Percentiles rank a stretch among this genome's conserved stretches.
phyloP scores from a whole-genome alignment of 352 stramenopile species.

The Halophytophthora polymorphica region DNA sequence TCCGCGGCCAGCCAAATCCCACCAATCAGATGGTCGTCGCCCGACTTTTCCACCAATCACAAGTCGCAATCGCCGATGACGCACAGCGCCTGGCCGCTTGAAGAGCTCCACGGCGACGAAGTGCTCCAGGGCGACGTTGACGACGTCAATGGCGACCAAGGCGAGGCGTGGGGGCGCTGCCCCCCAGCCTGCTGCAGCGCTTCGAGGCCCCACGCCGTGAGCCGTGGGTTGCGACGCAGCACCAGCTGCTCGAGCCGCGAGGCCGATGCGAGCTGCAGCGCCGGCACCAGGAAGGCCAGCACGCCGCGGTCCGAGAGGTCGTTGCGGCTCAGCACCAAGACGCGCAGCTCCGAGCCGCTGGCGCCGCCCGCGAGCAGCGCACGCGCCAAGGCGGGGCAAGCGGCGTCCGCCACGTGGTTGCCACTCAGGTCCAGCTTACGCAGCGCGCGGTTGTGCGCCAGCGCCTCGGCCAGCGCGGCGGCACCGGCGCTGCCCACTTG shows the following conservation, averaged over 20 bases:
- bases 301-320: conserved; percentile 57
- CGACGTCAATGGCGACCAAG: background rate
- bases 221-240: conserved; percentile 39
- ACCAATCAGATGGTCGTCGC: conserved; percentile 20
- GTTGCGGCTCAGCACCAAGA: conserved; percentile 53
- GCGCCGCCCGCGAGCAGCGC: conserved; percentile 25
- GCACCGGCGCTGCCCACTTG: conserved; percentile 47
- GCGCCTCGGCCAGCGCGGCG: conserved; percentile 44
- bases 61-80: conserved; percentile 14
- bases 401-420: conserved; percentile 62
- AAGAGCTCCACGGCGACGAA: too few relatives aligned
- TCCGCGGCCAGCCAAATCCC: conserved; percentile 14
- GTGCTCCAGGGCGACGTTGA: too few relatives aligned
- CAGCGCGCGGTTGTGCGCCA: conserved; percentile 41
- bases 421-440: conserved; percentile 75
- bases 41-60: conserved; percentile 34
- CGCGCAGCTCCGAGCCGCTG: conserved; percentile 27
- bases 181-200: conserved; percentile 21
- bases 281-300: conserved; percentile 41
- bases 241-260: conserved; percentile 49
- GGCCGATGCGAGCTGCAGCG: conserved; percentile 19
- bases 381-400: conserved; percentile 32
- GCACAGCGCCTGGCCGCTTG: conserved; percentile 5
- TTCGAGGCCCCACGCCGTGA: conserved; percentile 31
- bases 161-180: background rate